Conservation (phyloP, 192 early-diverging fungal genomes). For the Dispira simplex region DNA sequence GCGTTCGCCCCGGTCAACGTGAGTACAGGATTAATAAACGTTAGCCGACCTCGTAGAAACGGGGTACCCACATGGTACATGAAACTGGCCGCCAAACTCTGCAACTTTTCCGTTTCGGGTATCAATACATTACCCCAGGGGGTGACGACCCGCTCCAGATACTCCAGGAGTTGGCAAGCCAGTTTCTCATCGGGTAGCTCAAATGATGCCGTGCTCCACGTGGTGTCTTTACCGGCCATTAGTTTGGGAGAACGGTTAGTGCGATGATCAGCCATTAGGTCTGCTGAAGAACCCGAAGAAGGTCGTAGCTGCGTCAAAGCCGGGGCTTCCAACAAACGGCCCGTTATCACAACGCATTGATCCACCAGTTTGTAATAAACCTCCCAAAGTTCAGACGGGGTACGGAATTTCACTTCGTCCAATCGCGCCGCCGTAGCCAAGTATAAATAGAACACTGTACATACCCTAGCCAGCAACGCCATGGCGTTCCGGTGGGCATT, state of each 20-base stretch:
- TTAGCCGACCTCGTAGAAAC: slow-evolving; percentile 3
- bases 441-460: slow-evolving; percentile 23
- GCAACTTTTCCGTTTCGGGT: slow-evolving; percentile 5
- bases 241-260: too few species aligned
- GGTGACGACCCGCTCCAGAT: background rate
- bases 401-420: background rate
- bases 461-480: slow-evolving; percentile 26
- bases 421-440: slow-evolving; percentile 12
- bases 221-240: slow-evolving; percentile 23
- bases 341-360: slow-evolving; percentile 57
- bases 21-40: slow-evolving; percentile 7
- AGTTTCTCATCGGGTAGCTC: slow-evolving; percentile 7
- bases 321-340: slow-evolving; percentile 40
- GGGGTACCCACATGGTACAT: slow-evolving; percentile 8
- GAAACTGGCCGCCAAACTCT: background rate
- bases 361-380: slow-evolving; percentile 37
- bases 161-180: background rate
- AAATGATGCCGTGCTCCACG: slow-evolving; percentile 11
- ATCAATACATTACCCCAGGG: background rate
- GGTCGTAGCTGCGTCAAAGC: background rate
- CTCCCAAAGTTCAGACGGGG: slow-evolving; percentile 1
- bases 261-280: too few species aligned
- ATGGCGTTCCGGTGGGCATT: slow-evolving; percentile 9
- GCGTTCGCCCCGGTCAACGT: background rate
- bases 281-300: background rate